Base-by-base conservation (phyloP, 164 flowering plant species). In the Nelumbo lutea region DNA sequence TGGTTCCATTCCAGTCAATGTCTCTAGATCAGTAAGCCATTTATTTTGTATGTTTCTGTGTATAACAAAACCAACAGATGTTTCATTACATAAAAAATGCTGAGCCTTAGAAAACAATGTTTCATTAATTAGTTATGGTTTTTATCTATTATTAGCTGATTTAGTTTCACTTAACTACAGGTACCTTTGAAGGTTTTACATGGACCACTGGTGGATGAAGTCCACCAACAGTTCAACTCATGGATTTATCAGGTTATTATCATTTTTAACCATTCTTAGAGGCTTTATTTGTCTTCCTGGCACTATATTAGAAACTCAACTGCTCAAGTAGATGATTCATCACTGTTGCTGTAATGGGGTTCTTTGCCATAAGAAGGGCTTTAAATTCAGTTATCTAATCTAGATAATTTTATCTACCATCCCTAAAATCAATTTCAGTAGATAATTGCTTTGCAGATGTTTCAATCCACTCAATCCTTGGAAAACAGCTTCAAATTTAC, bases 211-310 rank as follows among this genome's bases (percentile, higher is more conserved):
- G 87, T 91, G 61, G 85, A 93, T 73, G 98, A 93, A 77, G 84
- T 93, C 62, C 85, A 87, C 71, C 98, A 93, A 69, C 84, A 82
- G 65, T 87, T 91, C 73, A 84, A 64, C 77, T 72, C 97, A 46
- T 93, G 98, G 98, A 86, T 91, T 59, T 87, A 77, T 78, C 98
- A 93, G 92, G 98, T 93, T 15, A 11, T 42, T 46, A 55, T 44
- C 10, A 42, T 3, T 10, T 61, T 2, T 41, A 42, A 27, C n/a
- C 64, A 47, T 14, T 47, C 41, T 60, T 48, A 59, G 27, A 51
- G 11, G 44, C 44, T 39, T 1, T 51, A 1, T 56, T 53, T 39
- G 57, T 9, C 38, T 62, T 13, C 51, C 14, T n/a, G 42, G 9
- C 63, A 61, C 3, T 61, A 46, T 27, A 27, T 27, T 27, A 27